A percentile compares a stretch with the other conserved stretches of the same genome.
phyloP scores from a whole-genome alignment of 371 early-diverging fungal genomes.

The Batrachochytrium dendrobatidis region DNA sequence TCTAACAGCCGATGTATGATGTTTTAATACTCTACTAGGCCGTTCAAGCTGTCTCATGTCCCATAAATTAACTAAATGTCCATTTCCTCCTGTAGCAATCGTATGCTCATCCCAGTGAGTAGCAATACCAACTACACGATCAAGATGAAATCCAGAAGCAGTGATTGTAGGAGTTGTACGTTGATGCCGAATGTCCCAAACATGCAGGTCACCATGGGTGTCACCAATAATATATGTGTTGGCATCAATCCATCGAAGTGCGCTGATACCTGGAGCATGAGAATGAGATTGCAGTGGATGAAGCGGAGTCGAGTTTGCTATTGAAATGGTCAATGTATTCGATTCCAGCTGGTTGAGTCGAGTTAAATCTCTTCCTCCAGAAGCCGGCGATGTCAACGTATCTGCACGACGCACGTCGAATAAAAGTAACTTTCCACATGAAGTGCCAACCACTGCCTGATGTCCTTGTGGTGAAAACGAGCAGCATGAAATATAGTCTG shows the following conservation, averaged over 20 bases:
- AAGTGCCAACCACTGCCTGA: not conserved
- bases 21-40: not conserved
- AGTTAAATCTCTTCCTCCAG: too few species aligned
- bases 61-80: not conserved
- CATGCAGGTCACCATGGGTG: not conserved
- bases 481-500: not conserved
- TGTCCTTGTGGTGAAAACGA: not conserved
- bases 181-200: not conserved
- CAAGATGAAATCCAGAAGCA: not conserved
- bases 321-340: too few species aligned
- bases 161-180: not conserved
- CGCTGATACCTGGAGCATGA: not conserved
- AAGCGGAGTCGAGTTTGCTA: not conserved
- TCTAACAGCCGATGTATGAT: not conserved
- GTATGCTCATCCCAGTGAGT: not conserved
- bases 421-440: not conserved
- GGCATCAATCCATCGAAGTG: not conserved
- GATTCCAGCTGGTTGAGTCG: too few species aligned
- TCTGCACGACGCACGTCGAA: not conserved
- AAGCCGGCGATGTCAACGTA: too few species aligned
- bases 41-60: not conserved
- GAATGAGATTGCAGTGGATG: not conserved
- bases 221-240: not conserved
- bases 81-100: not conserved
- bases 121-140: slow-evolving; percentile 1